Percentiles rank a stretch among this genome's conserved stretches.
Evolutionary conservation across 2,329 filamentous ascomycete genomes (phyloP).

Genomic region (Amylocarpus encephaloides): DNA sequence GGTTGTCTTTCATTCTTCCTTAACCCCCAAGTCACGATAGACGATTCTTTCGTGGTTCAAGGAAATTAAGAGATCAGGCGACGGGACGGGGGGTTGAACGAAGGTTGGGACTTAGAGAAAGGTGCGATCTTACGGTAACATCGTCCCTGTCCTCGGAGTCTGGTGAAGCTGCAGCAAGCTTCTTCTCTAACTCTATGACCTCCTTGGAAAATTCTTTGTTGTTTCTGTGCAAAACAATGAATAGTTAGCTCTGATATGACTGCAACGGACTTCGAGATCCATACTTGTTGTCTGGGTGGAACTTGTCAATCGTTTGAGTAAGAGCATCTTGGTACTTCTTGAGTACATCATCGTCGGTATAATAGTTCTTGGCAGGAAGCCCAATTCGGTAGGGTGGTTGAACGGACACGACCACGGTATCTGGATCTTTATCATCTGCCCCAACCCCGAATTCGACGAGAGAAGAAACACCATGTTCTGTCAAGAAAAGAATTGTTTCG

Average conservation of each 20-base stretch:
- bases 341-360: conserved; percentile 48
- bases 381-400: conserved; percentile 43
- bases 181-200: conserved; percentile 54
- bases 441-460: conserved; percentile 27
- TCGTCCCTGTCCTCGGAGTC: conserved; percentile 52
- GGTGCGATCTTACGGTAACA: conserved; percentile 41
- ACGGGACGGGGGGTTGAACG: not conserved
- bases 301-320: conserved; percentile 23
- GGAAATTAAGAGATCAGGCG: too few species aligned
- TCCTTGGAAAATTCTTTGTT: conserved; percentile 28
- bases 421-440: conserved; percentile 42
- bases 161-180: conserved; percentile 53
- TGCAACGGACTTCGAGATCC: conserved; percentile 5
- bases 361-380: conserved; percentile 57
- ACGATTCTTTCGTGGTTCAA: too few species aligned
- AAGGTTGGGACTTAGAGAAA: not conserved
- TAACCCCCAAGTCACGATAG: too few species aligned
- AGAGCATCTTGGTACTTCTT: conserved; percentile 43
- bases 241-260: conserved; percentile 1
- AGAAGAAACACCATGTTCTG: conserved; percentile 39
- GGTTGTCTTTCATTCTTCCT: too few species aligned
- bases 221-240: not conserved
- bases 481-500: conserved; percentile 42
- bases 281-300: conserved; percentile 18
- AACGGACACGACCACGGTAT: conserved; percentile 43